Base-by-base conservation (phyloP, 192 early-diverging fungal genomes). In the Coemansia sp. region DNA sequence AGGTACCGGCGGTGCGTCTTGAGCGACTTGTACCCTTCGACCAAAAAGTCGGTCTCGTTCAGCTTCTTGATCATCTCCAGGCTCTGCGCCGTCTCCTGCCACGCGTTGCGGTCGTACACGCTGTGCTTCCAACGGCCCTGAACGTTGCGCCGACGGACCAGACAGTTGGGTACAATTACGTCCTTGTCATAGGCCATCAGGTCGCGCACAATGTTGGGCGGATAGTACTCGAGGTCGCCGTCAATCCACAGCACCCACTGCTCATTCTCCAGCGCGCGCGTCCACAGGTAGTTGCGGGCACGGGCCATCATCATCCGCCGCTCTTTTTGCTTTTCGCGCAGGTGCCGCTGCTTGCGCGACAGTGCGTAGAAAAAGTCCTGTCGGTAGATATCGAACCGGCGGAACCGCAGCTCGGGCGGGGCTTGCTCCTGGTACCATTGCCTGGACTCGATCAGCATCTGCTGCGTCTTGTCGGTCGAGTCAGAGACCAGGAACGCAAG, bases 221-320 rank as follows among this genome's bases (percentile, higher is more conserved):
- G 81, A 35, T 86, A 88, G 49, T 81, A 78, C 20, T 83, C 67
- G n/a, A 88, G 79, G 62, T 88, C 86, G 11, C 79, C 82, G 36
- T 88, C 87, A 4, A 88, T 64, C 87, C 87, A 88, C 10, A 88
- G 67, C 11, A 88, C 85, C 87, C 87, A 88, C 9, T 79, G 73
- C 26, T 84, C 81, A 46, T 81, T 72, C n/a, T 59, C 50, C 5
- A 88, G 53, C 1, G 87, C 76, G 6, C 79, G 64, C 1, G 78
- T 74, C 58, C 85, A 69, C 22, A 87, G 55, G n/a, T 67, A 73
- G 44, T 87, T 88, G 49, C 87, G 79, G 20, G 79, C 79, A 11
- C 74, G 72, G 15, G 86, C 84, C 69, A 88, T 78, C 46, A 79
- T 78, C 31, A 59, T 70, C 19, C 86, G 78, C 26, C 86, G 78